Percentiles rank a stretch among this genome's conserved stretches.
Conservation (phyloP, 2,329 filamentous ascomycete genomes). For the Beauveria australis region DNA sequence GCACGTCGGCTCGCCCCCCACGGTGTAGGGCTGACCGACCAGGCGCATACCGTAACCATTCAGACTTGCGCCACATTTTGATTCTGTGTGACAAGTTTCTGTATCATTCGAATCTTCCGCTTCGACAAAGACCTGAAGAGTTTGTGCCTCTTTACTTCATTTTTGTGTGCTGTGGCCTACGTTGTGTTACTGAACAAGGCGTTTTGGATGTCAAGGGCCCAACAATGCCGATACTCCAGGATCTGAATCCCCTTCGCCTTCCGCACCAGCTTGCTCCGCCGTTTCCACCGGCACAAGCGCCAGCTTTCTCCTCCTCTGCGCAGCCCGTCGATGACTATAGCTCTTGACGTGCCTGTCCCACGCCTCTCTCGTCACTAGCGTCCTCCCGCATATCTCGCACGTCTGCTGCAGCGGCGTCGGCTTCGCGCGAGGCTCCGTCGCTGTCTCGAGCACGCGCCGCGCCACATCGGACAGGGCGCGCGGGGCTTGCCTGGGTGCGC, state of each 20-base stretch:
- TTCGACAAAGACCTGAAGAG: not conserved
- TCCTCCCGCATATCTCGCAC: constrained; percentile 67
- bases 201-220: not conserved
- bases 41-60: too few relatives aligned
- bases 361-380: constrained; percentile 46
- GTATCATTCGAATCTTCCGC: too few relatives aligned
- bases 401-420: constrained; percentile 48
- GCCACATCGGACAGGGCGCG: constrained; percentile 39
- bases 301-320: constrained; percentile 28
- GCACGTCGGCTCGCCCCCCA: too few relatives aligned
- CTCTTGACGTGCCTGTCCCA: constrained; percentile 33
- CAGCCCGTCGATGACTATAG: constrained; percentile 24
- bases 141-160: too few relatives aligned
- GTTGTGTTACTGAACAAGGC: too few relatives aligned
- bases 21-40: too few relatives aligned
- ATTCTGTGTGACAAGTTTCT: too few relatives aligned
- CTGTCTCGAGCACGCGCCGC: constrained; percentile 45
- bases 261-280: not conserved
- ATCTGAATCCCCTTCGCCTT: not conserved
- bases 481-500: constrained; percentile 44
- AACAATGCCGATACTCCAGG: not conserved
- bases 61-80: too few relatives aligned
- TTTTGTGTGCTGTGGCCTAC: too few relatives aligned
- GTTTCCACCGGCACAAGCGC: constrained; percentile 24
- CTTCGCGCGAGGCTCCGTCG: constrained; percentile 36